Evolutionary conservation across 2,329 filamentous ascomycete species (phyloP), one percentile per base, ranked within the genome.

Genomic region (Epichloe sibirici): DNA sequence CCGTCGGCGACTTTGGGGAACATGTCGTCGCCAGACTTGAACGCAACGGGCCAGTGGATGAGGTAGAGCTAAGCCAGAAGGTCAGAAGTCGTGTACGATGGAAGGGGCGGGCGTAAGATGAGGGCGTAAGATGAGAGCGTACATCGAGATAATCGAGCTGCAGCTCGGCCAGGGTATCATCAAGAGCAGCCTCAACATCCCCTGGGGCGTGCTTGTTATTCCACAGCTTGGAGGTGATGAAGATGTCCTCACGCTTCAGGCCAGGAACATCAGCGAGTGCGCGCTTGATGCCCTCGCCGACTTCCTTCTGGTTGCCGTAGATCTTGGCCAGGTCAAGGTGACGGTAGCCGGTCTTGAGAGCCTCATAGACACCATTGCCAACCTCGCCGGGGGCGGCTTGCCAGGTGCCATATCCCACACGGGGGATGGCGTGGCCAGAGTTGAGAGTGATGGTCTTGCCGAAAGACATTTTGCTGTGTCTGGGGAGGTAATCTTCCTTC

Each of bases 211-310:
- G 79, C 70, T 61, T 64, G 59, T 83, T 83, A 59, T 74, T 75
- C 73, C 72, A 75, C 34, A 87, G 75, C 74, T 88, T 88, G 58
- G 81, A 84, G 52, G 83, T 87, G 60, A 81, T 70, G 69, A 78
- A 82, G 63, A 81, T 75, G 58, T 81, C 72, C 57, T 73, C 69
- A 13, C 77, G 73, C 61, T 75, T 72, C 23, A 82, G 69, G 43
- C 75, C 76, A 12, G 74, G 71, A 54, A 78, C 68, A 48, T 74
- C 71, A 6, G 62, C 63, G 28, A 71, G 57, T 45, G 71, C 71
- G 61, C 67, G 68, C 64, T 72, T 72, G 60, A 82, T 75, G 37
- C 77, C 79, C 59, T 74, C 64, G 37, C 75, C 79, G 37, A 81
- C 77, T 63, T 81, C 78, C 13, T 65, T 65, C 67, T 82, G 83